Evolutionary conservation across 1,139 yeast species (phyloP).

Genomic region (Trichomonascaceae sp.): DNA sequence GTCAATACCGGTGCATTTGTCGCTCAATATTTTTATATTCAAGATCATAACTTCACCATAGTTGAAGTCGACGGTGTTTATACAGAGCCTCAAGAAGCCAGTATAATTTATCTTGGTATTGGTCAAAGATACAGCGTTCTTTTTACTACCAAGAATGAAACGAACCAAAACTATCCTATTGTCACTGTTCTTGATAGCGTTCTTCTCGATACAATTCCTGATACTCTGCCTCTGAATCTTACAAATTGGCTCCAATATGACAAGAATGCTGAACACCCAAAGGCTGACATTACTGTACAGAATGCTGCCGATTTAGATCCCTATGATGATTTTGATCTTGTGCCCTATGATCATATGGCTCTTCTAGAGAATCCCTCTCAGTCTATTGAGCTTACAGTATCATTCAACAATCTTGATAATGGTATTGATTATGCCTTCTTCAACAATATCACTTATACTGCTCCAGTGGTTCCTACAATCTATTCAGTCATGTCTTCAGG

Average conservation of each 20-base stretch:
- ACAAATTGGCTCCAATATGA: conserved; percentile 68
- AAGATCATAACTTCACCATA: conserved; percentile 73
- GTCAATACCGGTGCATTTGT: conserved; percentile 82
- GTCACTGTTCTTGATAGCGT: conserved; percentile 69
- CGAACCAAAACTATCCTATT: conserved; percentile 63
- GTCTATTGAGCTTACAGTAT: conserved; percentile 56
- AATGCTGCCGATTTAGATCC: conserved; percentile 28
- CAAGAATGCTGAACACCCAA: conserved; percentile 41
- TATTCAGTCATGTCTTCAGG: conserved; percentile 62
- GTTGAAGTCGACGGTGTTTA: conserved; percentile 79
- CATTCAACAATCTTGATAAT: conserved; percentile 70
- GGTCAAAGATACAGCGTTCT: conserved; percentile 78
- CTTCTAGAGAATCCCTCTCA: conserved; percentile 62
- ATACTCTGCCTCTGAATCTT: conserved; percentile 55
- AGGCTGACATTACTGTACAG: conserved; percentile 36
- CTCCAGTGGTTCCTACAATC: conserved; percentile 78
- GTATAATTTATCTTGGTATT: conserved; percentile 56
- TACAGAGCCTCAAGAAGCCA: conserved; percentile 57
- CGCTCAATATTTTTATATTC: conserved; percentile 77
- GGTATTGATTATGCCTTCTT: conserved; percentile 90
- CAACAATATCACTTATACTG: conserved; percentile 66
- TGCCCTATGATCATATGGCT: conserved; percentile 50
- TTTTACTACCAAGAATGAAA: conserved; percentile 56
- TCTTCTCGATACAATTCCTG: conserved; percentile 72
- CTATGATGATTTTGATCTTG: conserved; percentile 54